A percentile compares a stretch with the other conserved stretches of the same genome.
Evolutionary conservation across 495 filamentous ascomycete genomes (phyloP).

Genomic region (Talaromyces wortmannii): DNA sequence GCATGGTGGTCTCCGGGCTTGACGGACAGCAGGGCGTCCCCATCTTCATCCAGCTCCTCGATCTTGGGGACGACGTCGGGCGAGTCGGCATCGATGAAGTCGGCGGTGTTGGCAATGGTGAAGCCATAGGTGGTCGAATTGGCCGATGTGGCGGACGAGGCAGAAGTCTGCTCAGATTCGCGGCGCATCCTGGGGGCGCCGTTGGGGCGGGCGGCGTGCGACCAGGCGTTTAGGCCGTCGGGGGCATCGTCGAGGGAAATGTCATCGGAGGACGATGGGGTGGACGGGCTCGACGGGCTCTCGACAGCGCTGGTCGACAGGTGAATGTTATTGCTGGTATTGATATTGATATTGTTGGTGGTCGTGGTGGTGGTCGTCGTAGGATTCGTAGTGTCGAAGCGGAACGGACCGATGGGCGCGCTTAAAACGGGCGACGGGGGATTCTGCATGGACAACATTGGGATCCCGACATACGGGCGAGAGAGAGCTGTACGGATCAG

Average conservation of each 20-base stretch:
- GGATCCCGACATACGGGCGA: constrained; percentile 7
- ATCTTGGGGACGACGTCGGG: constrained; percentile 24
- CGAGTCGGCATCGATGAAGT: constrained; percentile 11
- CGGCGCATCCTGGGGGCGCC: constrained; percentile 11
- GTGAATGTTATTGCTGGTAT: constrained; percentile 15
- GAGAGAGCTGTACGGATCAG: background rate
- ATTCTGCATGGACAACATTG: constrained; percentile 41
- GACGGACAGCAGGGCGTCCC: constrained; percentile 27
- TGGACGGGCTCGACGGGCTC: background rate
- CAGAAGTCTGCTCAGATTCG: constrained; percentile 4
- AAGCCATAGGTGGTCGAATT: constrained; percentile 8
- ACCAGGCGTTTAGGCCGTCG: constrained; percentile 29
- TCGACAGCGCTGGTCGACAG: constrained; percentile 12
- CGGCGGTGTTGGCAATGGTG: constrained; percentile 5
- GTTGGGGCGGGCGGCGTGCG: constrained; percentile 17
- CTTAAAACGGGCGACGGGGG: constrained; percentile 4
- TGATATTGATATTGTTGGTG: constrained; percentile 12
- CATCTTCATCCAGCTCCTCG: constrained; percentile 34
- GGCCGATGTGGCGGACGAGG: constrained; percentile 5
- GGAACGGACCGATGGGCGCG: constrained; percentile 3
- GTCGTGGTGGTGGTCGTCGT: constrained; percentile 9
- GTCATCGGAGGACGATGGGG: constrained; percentile 14
- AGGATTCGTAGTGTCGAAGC: constrained; percentile 8
- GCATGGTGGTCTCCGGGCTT: constrained; percentile 26
- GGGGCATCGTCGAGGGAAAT: constrained; percentile 31